Percentiles rank a stretch among this genome's conserved stretches.
phyloP scores from a whole-genome alignment of 116 monocot genomes.

The Dioscorea cayenensis region DNA sequence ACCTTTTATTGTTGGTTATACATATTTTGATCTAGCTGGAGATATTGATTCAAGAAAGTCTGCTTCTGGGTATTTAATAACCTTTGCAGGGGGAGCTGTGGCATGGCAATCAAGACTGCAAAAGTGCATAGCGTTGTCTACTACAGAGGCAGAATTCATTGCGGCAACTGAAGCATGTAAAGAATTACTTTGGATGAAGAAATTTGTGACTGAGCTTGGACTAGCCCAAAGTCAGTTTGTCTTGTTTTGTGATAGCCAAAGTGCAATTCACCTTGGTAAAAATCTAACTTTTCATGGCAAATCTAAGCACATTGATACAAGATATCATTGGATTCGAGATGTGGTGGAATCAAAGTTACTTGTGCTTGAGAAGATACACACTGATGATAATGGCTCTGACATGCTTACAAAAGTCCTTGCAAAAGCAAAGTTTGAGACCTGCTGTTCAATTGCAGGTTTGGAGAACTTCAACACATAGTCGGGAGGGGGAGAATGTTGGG shows the following conservation, averaged over 20 bases:
- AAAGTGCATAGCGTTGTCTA: constrained; percentile 4
- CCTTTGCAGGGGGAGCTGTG: constrained; percentile 4
- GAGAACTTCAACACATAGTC: too few species aligned
- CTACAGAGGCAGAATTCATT: too few species aligned
- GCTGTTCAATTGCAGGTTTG: too few species aligned
- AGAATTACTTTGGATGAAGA: constrained; percentile 8
- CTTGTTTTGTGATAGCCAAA: constrained; percentile 1
- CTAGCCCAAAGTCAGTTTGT: neutral
- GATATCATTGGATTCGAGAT: constrained; percentile 6
- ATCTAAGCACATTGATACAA: constrained; percentile 2
- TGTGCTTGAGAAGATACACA: constrained; percentile 1
- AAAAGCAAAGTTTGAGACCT: neutral
- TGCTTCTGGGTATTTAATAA: constrained; percentile 3
- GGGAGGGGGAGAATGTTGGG: too few species aligned
- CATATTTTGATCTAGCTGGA: neutral
- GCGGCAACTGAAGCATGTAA: constrained; percentile 4
- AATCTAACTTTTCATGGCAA: constrained; percentile 3
- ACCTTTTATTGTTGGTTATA: neutral
- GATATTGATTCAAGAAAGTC: constrained; percentile 2
- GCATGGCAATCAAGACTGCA: constrained; percentile 4
- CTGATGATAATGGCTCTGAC: neutral
- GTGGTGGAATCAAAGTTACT: neutral
- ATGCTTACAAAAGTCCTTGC: constrained; percentile 1
- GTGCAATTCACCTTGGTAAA: constrained; percentile 3
- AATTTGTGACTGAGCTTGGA: neutral